phyloP scores from a whole-genome alignment of 257 asterid genomes.

The Solanum acaule region DNA sequence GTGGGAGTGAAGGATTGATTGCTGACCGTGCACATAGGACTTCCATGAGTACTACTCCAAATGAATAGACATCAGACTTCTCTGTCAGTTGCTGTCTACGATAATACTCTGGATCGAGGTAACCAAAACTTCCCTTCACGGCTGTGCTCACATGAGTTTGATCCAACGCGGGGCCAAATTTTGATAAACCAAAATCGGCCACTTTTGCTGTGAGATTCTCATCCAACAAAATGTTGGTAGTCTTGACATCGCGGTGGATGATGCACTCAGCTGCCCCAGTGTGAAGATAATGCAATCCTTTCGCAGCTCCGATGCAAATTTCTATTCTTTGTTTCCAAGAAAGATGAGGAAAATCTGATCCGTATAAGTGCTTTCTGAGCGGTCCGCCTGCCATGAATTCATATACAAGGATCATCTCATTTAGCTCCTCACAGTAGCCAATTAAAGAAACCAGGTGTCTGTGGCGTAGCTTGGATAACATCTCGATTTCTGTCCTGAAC shows the following conservation, averaged over 20 bases:
- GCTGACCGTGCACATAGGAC: slow-evolving; percentile 25
- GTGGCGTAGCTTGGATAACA: slow-evolving; percentile 25
- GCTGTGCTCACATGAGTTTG: slow-evolving; percentile 22
- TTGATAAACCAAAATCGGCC: slow-evolving; percentile 24
- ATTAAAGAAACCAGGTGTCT: slow-evolving; percentile 23
- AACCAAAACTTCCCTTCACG: slow-evolving; percentile 26
- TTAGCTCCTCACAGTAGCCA: slow-evolving; percentile 22
- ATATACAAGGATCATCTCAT: slow-evolving; percentile 28
- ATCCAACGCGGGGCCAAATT: slow-evolving; percentile 18
- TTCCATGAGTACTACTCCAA: slow-evolving; percentile 27
- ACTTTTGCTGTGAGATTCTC: slow-evolving; percentile 22
- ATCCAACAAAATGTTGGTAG: slow-evolving; percentile 21
- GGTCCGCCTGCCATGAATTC: slow-evolving; percentile 30
- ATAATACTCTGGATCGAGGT: slow-evolving; percentile 26
- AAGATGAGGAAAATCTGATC: slow-evolving; percentile 9
- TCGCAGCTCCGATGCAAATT: slow-evolving; percentile 28
- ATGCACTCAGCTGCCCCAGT: slow-evolving; percentile 18
- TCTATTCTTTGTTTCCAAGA: slow-evolving; percentile 24
- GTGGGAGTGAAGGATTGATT: slow-evolving; percentile 18
- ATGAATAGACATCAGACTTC: slow-evolving; percentile 28
- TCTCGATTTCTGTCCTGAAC: slow-evolving; percentile 25
- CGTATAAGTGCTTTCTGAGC: slow-evolving; percentile 17
- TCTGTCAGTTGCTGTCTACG: slow-evolving; percentile 22
- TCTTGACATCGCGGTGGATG: slow-evolving; percentile 27
- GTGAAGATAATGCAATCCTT: slow-evolving; percentile 27